phyloP scores from a whole-genome alignment of 768 basidiomycete genomes.

The Calvatia gigantea region DNA sequence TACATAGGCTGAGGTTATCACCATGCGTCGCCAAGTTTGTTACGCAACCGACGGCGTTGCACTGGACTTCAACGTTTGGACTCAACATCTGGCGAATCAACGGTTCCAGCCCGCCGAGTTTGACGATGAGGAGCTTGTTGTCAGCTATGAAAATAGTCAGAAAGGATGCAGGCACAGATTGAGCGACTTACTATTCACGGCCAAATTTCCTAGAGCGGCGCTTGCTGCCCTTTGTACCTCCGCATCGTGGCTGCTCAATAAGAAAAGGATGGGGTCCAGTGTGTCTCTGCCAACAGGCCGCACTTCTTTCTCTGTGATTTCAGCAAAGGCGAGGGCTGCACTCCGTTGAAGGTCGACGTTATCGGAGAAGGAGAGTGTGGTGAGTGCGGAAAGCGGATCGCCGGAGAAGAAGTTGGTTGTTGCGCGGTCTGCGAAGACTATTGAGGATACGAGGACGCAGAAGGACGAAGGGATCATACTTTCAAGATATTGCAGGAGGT shows the following conservation, averaged over 20 bases:
- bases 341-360: slow-evolving; percentile 99
- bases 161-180: neutral
- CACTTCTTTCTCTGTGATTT: slow-evolving; percentile 99
- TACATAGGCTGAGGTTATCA: slow-evolving; percentile 31
- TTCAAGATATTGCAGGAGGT: slow-evolving; percentile 95
- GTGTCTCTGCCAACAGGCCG: slow-evolving; percentile 95
- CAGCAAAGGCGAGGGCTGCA: slow-evolving; percentile 96
- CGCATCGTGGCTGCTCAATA: slow-evolving; percentile 95
- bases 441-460: neutral
- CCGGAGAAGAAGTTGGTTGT: slow-evolving; percentile 99
- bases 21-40: slow-evolving; percentile 99
- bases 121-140: slow-evolving; percentile 98
- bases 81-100: slow-evolving; percentile 98
- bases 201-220: slow-evolving; percentile 95
- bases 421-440: slow-evolving; percentile 70
- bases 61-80: slow-evolving; percentile 98
- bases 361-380: slow-evolving; percentile 96
- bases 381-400: slow-evolving; percentile 86
- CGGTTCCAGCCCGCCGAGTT: slow-evolving; percentile 95
- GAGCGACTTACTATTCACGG: slow-evolving; percentile 84
- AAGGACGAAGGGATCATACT: slow-evolving; percentile 51
- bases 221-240: slow-evolving; percentile 98
- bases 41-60: slow-evolving; percentile 98
- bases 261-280: slow-evolving; percentile 95
- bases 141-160: slow-evolving; percentile 59